Evolutionary conservation across 2,329 filamentous ascomycete genomes (phyloP).

Genomic region (Aspergillus proliferans): DNA sequence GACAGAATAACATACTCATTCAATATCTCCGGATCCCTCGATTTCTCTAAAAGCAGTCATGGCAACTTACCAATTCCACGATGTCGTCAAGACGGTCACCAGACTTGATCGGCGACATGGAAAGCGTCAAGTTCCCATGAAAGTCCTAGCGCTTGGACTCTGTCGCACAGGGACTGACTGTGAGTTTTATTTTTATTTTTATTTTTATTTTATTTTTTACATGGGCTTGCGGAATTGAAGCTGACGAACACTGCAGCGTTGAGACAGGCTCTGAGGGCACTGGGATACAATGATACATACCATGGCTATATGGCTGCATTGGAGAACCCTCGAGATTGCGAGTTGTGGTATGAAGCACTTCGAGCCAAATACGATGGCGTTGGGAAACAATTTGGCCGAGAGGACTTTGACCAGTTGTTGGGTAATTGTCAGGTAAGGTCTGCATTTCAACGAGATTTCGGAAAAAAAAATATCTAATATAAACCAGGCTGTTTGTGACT

Average conservation of each 20-base stretch:
- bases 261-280: constrained; percentile 34
- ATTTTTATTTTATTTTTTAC: background rate
- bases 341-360: constrained; percentile 55
- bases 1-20: no score
- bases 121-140: constrained; percentile 52
- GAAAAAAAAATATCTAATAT: no score
- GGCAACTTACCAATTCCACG: background rate
- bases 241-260: constrained; percentile 40
- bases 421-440: constrained; percentile 4
- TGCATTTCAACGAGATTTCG: no score
- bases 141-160: constrained; percentile 59
- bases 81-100: constrained; percentile 1
- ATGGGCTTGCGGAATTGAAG: background rate
- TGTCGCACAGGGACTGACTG: constrained; percentile 61
- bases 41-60: background rate
- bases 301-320: constrained; percentile 59
- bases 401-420: constrained; percentile 12
- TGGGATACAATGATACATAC: constrained; percentile 59
- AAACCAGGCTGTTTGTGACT: constrained; percentile 5
- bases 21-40: no score
- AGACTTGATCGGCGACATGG: constrained; percentile 4
- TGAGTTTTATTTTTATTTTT: constrained; percentile 36
- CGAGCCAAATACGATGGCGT: constrained; percentile 51
- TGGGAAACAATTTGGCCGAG: constrained; percentile 28
- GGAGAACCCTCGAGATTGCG: constrained; percentile 49